Evolutionary conservation across 768 basidiomycete species (phyloP), one percentile per base, ranked within the genome.

Genomic region (Hygrocybe punicea): DNA sequence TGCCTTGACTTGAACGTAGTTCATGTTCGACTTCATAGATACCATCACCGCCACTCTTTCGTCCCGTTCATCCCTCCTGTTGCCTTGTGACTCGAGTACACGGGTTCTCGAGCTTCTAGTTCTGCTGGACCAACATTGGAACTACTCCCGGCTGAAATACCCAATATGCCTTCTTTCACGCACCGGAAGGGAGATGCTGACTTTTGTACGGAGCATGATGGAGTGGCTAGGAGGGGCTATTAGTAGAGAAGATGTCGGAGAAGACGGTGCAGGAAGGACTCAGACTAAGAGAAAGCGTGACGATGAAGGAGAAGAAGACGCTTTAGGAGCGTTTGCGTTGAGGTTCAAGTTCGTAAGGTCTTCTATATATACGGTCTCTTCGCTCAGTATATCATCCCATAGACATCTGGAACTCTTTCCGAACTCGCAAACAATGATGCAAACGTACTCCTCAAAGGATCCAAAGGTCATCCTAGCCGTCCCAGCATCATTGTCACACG

Each of bases 221-320:
- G 97, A 98, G 69, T 98, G 95, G 93, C 84, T 99, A 60, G 97
- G 97, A 9, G 96, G 97, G 1, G 93, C 91, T 13, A 86, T 97
- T 53, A 91, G 87, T 63, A 93, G 93, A 66, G 92, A 94, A 64
- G 93, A 96, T 59, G 89, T 91, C 1, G 88, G 91, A 2, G 91
- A 90, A 67, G 88, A 90, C 29, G 84, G 81, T 6, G 78, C 78
- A 24, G 77, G 81, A 33, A 78, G 78, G 17, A 78, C 81, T 37
- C 78, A 81, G 40, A 75, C 79, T 59, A 80, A 83, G 60, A 74
- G 85, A 58, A 73, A 79, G 51, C 76, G 79, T 6, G 86, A 86
- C 51, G 85, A 88, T 4, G 86, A 88, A 36, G 85, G 76, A 1
- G 89, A 92, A 9, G 91, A 94, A 35, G 89, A 91, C 58, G 90